phyloP scores from a whole-genome alignment of 164 flowering plant genomes.

The Macadamia integrifolia region DNA sequence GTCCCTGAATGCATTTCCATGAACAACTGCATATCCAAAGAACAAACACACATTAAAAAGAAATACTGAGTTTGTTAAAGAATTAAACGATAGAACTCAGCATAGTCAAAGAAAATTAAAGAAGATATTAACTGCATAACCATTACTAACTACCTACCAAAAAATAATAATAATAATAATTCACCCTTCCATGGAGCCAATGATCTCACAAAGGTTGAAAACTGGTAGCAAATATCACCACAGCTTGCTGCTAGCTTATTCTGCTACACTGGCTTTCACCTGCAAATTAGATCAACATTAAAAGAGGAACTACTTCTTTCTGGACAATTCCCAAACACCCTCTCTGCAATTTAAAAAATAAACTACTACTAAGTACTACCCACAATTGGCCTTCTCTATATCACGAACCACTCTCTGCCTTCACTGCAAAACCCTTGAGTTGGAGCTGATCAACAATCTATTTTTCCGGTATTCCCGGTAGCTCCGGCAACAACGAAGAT shows the following conservation, averaged over 20 bases:
- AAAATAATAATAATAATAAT: neutral
- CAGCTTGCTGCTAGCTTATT: slow-evolving; percentile 81
- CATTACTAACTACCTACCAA: too few relatives aligned
- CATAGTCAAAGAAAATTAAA: neutral
- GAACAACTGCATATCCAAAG: too few relatives aligned
- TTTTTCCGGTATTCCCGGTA: slow-evolving; percentile 80
- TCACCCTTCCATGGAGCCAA: slow-evolving; percentile 87
- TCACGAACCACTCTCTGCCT: slow-evolving; percentile 76
- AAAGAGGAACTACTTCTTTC: neutral
- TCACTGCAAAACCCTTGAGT: slow-evolving; percentile 74
- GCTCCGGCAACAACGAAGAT: slow-evolving; percentile 88
- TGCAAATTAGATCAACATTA: slow-evolving; percentile 16
- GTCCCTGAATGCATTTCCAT: too few relatives aligned
- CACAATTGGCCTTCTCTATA: slow-evolving; percentile 73
- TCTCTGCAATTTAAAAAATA: too few relatives aligned
- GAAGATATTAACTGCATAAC: neutral
- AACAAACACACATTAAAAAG: neutral
- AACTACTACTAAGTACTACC: slow-evolving; percentile 4
- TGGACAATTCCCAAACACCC: too few relatives aligned
- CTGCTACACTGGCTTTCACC: slow-evolving; percentile 94
- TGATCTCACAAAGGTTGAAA: slow-evolving; percentile 64
- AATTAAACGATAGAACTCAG: neutral
- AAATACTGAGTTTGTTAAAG: neutral
- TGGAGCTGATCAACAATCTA: slow-evolving; percentile 77
- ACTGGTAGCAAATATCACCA: slow-evolving; percentile 59